Evolutionary conservation across 2,329 filamentous ascomycete species (phyloP), one percentile per base, ranked within the genome.

Genomic region (Magnaporthiopsis incrustans): DNA sequence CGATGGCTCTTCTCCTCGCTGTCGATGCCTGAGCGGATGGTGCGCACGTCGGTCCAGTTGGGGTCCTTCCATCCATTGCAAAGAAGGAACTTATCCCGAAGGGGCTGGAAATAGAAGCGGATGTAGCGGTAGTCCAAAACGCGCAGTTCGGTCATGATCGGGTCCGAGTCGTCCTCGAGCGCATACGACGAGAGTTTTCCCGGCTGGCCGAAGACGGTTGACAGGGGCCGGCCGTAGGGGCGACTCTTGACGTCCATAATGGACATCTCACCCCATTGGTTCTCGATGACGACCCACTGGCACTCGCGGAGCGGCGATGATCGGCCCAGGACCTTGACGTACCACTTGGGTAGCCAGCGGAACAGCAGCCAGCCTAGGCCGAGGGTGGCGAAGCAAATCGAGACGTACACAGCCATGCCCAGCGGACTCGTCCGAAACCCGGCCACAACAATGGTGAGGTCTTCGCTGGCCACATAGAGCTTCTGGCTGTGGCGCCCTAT

Each of bases 31-130:
- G 81, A 79, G 64, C 92, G 88, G 66, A 97, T 86, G 8, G 85
- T 79, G 65, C 87, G 86, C 1, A 94, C 85, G 71, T 92, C 86
- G 2, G 85, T 90, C 95, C 95, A 99, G 30, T 84, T 79, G 0
- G 94, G 92, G 71, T 99, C 95, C 75, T 96, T 97, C 95, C 95
- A 99, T 38, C 91, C 91, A 71, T 87, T 93, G 65, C 89, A 90
- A 4, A 96, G 82, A 33, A 93, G 79, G 69, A 98, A 98, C 75
- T 89, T 95, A 76, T 97, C 95, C 71, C 91, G 90, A 15, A 91
- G 73, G 1, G 94, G 92, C 71, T 99, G 91, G 73, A 90, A 98
- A 73, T 89, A 94, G 70, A 99, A 92, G 61, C 92, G 89, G 67
- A 99, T 89, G 73, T 99, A 98, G 68, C 95, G 89, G 75, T 98